Percentiles rank a stretch among this genome's conserved stretches.
Evolutionary conservation across 176 grass and related monocot genomes (phyloP).

Genomic region (Zoysia japonica): DNA sequence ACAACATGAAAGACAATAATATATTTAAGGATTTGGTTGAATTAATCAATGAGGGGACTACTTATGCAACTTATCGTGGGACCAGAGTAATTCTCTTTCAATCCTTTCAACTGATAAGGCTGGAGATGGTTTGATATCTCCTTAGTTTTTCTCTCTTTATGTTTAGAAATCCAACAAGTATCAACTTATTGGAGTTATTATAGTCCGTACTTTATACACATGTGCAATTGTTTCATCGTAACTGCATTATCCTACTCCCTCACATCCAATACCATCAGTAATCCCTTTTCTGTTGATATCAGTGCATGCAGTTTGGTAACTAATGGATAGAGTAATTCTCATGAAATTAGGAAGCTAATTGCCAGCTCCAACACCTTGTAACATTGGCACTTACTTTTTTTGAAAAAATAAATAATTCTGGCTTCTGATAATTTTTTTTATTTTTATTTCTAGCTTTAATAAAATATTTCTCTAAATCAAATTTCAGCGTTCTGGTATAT

Average conservation of each 20-base stretch:
- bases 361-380: neutral
- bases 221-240: conserved; percentile 13
- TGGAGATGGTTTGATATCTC: conserved; percentile 29
- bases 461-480: neutral
- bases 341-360: conserved; percentile 1
- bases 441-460: neutral
- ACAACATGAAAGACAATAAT: conserved; percentile 88
- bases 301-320: conserved; percentile 10
- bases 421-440: neutral
- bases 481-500: neutral
- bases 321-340: neutral
- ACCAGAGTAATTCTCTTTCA: conserved; percentile 61
- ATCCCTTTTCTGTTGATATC: neutral
- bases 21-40: conserved; percentile 84
- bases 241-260: conserved; percentile 1
- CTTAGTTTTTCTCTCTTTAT: conserved; percentile 26
- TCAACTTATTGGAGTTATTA: conserved; percentile 20
- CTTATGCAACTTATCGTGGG: conserved; percentile 49
- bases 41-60: conserved; percentile 57
- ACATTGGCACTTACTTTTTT: neutral
- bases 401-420: neutral
- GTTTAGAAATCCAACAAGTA: conserved; percentile 4
- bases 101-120: neutral
- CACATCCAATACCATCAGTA: conserved; percentile 5
- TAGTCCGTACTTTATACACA: conserved; percentile 25